Percentiles rank a stretch among this genome's conserved stretches.
These are phyloP conservation scores for Aureobasidium sp. DNA, from an alignment of 2,329 filamentous ascomycete genomes.

Conservation along the genomic window DNA sequence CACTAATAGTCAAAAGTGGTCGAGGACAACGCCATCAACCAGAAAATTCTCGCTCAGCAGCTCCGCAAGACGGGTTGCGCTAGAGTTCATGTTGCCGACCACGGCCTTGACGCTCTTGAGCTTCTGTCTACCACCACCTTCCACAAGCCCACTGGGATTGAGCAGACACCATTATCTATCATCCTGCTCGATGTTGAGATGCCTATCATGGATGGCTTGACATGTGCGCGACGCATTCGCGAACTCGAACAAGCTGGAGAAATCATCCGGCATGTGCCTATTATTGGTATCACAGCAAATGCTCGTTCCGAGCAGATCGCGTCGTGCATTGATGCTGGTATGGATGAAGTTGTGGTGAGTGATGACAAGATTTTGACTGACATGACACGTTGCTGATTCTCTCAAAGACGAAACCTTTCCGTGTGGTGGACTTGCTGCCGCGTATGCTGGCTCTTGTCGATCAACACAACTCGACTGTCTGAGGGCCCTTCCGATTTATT, in stretches of 20 bases:
- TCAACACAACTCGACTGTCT: background rate
- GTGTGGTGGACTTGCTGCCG: constrained; percentile 28
- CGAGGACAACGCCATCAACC: constrained; percentile 37
- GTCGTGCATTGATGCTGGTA: constrained; percentile 23
- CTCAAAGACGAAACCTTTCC: constrained; percentile 29
- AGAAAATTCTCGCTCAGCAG: constrained; percentile 33
- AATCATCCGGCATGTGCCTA: constrained; percentile 61
- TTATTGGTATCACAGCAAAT: constrained; percentile 75
- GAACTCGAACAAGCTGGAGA: constrained; percentile 55
- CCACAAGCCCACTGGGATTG: background rate
- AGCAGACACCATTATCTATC: constrained; percentile 31
- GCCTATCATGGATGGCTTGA: constrained; percentile 76
- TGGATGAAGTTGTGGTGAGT: constrained; percentile 33
- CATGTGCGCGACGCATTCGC: constrained; percentile 62
- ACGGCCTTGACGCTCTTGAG: constrained; percentile 32
- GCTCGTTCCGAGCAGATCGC: constrained; percentile 67
- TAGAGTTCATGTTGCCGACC: constrained; percentile 31
- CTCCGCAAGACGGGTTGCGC: constrained; percentile 30
- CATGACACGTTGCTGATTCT: background rate
- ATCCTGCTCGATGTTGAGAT: constrained; percentile 78
- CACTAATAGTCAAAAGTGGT: constrained; percentile 17
- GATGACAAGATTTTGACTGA: background rate
- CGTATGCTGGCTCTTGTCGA: constrained; percentile 21
- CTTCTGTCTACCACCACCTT: constrained; percentile 24
- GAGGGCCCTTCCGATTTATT: background rate